These are phyloP conservation scores for Diaporthe amygdali DNA, from an alignment of 2,329 filamentous ascomycete species.

Conservation along the genomic window DNA sequence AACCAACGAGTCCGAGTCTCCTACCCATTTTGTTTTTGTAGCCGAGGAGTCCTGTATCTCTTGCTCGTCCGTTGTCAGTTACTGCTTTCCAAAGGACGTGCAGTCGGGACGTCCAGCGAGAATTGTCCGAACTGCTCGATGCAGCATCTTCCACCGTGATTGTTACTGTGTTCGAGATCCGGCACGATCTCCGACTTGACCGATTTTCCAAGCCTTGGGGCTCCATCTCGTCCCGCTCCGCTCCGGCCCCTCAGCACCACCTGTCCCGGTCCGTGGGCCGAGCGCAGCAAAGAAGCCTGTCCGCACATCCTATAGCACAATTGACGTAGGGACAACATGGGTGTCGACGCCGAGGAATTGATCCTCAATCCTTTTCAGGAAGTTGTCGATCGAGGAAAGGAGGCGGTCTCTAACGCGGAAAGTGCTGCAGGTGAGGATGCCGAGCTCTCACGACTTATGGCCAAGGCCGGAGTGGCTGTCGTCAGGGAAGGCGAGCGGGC, in stretches of 20 bases:
- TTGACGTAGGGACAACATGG: background rate
- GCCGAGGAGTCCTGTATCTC: background rate
- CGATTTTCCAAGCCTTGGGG: background rate
- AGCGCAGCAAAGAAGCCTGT: background rate
- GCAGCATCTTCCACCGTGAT: background rate
- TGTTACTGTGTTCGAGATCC: background rate
- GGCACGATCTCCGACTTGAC: constrained; percentile 7
- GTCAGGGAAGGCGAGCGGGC: constrained; percentile 40
- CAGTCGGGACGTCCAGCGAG: background rate
- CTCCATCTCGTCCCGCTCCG: constrained; percentile 8
- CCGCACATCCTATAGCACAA: background rate
- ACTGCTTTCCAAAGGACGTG: background rate
- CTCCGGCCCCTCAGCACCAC: background rate
- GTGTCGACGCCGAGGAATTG: constrained; percentile 32
- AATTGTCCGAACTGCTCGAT: background rate
- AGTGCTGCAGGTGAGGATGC: constrained; percentile 30
- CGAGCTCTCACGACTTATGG: constrained; percentile 35
- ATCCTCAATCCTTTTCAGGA: constrained; percentile 8
- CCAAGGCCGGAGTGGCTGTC: constrained; percentile 36
- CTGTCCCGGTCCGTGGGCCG: background rate
- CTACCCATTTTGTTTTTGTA: background rate
- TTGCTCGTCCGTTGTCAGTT: background rate
- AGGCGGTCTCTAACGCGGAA: constrained; percentile 41
- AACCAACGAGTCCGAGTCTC: background rate
- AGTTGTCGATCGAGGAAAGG: constrained; percentile 42